phyloP scores from a whole-genome alignment of 495 filamentous ascomycete species.

The Hypoxylon rickii region DNA sequence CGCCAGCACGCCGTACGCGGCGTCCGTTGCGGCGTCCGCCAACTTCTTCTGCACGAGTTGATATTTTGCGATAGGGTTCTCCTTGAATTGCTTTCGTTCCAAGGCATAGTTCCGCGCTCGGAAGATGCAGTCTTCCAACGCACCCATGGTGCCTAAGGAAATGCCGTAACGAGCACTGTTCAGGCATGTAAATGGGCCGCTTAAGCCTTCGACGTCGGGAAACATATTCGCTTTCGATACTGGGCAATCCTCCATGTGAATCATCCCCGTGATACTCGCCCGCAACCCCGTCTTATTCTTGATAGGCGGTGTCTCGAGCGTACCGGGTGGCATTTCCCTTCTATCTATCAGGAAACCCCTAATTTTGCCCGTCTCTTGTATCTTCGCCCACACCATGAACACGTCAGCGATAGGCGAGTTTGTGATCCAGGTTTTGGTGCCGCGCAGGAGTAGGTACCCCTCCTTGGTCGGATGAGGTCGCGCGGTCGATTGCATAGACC shows the following conservation, averaged over 20 bases:
- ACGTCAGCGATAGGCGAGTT: slow-evolving; percentile 95
- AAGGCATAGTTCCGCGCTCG: slow-evolving; percentile 84
- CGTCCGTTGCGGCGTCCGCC: slow-evolving; percentile 88
- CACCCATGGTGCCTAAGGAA: slow-evolving; percentile 90
- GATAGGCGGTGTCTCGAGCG: slow-evolving; percentile 87
- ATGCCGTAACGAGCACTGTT: slow-evolving; percentile 94
- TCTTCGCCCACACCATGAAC: slow-evolving; percentile 91
- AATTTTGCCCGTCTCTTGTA: slow-evolving; percentile 89
- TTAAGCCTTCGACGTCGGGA: slow-evolving; percentile 83
- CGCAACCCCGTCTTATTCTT: slow-evolving; percentile 95
- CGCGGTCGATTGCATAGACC: slow-evolving; percentile 90
- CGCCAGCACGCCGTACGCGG: slow-evolving; percentile 84
- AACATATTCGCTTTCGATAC: slow-evolving; percentile 94
- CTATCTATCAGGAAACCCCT: slow-evolving; percentile 91
- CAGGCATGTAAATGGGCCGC: slow-evolving; percentile 89
- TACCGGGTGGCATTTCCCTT: slow-evolving; percentile 77
- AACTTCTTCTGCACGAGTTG: slow-evolving; percentile 99
- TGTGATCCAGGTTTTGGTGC: slow-evolving; percentile 98
- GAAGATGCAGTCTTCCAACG: slow-evolving; percentile 85
- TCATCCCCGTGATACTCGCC: slow-evolving; percentile 97
- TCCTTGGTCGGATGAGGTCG: slow-evolving; percentile 86
- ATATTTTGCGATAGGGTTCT: slow-evolving; percentile 93
- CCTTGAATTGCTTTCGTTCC: slow-evolving; percentile 94
- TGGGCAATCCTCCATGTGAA: slow-evolving; percentile 88
- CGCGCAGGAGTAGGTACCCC: slow-evolving; percentile 78